Evolutionary conservation across 23 red algal species (phyloP), one percentile per base, ranked within the genome.

Genomic region (Cyanidium caldarium): DNA sequence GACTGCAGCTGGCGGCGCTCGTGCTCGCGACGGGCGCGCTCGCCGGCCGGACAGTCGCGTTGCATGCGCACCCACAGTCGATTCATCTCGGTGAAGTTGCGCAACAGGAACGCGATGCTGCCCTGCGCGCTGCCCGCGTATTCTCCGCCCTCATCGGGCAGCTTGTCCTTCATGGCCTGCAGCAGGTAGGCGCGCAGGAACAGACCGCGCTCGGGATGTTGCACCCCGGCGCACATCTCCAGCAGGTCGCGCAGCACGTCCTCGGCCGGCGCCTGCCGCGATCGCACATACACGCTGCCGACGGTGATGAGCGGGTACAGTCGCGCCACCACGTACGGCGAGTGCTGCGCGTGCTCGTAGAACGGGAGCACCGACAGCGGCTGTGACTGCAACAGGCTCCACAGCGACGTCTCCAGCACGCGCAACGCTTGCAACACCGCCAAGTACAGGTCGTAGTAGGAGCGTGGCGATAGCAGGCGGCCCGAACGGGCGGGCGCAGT

Each of bases 81-180:
- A 65, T 87, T 87, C 83, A 87, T 85, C 58, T 85, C 83, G 39
- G 68, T 79, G 61, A 86, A 95, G 65, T 95, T 95, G 25, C 69
- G 41, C 46, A 95, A 68, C 16, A 95, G 67, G 75, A 84, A 87
- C 33, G 65, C 72, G 39, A 95, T 79, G 17, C 65, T 68, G 34
- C 80, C 80, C 38, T 78, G 37, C 40, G 67, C 28, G 30, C 13
- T 40, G 16, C 3, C 34, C 16, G 3, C 0, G 13, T 14, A 14
- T 70, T 20, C 67, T 31, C 19, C 66, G 0, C 5, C 67, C 29
- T 19, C 19, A 31, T 67, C 40, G 37, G 79, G 78, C 21, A 86
- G 44, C 39, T 77, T 77, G 66, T 83, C 77, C 72, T 80, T 72
- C 79, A 95, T 81, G 46, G 77, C 58, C 44, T 87, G 77, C 28